Evolutionary conservation across 2,329 filamentous ascomycete genomes (phyloP), one percentile per base, ranked within the genome.

Genomic region (Stagonosporopsis cucurbitacearum): DNA sequence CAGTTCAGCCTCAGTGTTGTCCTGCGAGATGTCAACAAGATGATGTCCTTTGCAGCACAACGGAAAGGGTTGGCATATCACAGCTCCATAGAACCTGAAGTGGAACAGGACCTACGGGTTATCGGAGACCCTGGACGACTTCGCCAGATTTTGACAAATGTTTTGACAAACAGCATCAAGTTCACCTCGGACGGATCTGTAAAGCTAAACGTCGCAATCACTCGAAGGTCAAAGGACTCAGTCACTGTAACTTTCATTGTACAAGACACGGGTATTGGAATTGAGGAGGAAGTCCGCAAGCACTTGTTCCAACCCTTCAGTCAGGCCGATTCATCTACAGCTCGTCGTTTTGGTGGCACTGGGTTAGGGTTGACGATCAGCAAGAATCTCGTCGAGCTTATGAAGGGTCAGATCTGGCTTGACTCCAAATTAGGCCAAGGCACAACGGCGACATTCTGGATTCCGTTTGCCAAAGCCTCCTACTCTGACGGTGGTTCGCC

Each of bases 111-210:
- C 64, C 78, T 95, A 52, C 88, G 92, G 42, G 91, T 96, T 3
- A 87, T 96, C 67, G 92, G 93, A 13, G 92, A 96, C 67, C 91
- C 92, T 8, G 91, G 92, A 11, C 84, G 92, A 32, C 81, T 96
- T 28, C 86, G 92, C 43, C 92, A 96, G 67, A 93, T 96, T 57
- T 83, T 94, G 35, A 91, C 88, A 2, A 94, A 93, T 66, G 78
- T 94, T 1, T 78, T 93, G 19, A 92, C 89, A 2, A 77, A 78
- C 55, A 74, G 70, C 42, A 75, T 78, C 60, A 77, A 77, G 39
- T 78, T 77, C 54, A 76, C 75, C 0, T 69, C 69, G 1, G 68
- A 75, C 30, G 75, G 76, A 6, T 68, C 64, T 7, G 74, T 77
- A 22, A 86, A 82, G 43, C 84, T 94, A 61, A 83, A 82, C 0